Evolutionary conservation across 2,329 filamentous ascomycete genomes (phyloP), one percentile per base, ranked within the genome.

Genomic region (Fusarium miscanthi): DNA sequence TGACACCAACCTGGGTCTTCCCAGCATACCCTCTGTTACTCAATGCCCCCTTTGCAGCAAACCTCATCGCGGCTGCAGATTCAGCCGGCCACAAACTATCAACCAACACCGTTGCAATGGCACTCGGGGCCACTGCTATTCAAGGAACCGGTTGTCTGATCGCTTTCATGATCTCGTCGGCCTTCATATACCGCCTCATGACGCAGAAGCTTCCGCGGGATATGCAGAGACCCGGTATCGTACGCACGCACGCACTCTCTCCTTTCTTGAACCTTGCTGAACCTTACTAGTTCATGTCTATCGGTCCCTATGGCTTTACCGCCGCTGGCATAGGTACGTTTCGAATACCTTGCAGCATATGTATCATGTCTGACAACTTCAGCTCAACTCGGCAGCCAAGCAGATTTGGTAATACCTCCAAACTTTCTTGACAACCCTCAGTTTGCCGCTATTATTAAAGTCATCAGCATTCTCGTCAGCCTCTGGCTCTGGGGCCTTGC

Each of bases 1-100:
- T 97, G 94, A 96, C 93, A 1, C 93, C 93, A 0, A 90, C 94
- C 23, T 96, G 93, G 93, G 94, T 95, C 60, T 96, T 96, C 73
- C 94, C 93, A 0, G 93, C 92, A 2, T 97, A 97, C 72, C 93
- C 94, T 1, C 85, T 96, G 27, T 87, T 97, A 7, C 88, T 96
- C 13, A 89, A 92, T 27, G 93, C 92, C 0, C 92, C 93, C 0
- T 90, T 94, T 74, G 93, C 92, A 21, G 87, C 88, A 23, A 89
- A 85, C 53, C 82, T 89, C 35, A 86, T 89, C 66, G 76, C 80
- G 48, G 82, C 84, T 12, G 82, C 84, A 13, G 72, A 81, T 10
- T 64, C 62, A 23, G 64, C 75, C 9, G 68, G 59, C 4, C 58
- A 67, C 31, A 14, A 46, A 19, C 35, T 77, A 23, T 58, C 73